Evolutionary conservation across 1,139 yeast species (phyloP).

Genomic region (Yamadazyma atlantica): DNA sequence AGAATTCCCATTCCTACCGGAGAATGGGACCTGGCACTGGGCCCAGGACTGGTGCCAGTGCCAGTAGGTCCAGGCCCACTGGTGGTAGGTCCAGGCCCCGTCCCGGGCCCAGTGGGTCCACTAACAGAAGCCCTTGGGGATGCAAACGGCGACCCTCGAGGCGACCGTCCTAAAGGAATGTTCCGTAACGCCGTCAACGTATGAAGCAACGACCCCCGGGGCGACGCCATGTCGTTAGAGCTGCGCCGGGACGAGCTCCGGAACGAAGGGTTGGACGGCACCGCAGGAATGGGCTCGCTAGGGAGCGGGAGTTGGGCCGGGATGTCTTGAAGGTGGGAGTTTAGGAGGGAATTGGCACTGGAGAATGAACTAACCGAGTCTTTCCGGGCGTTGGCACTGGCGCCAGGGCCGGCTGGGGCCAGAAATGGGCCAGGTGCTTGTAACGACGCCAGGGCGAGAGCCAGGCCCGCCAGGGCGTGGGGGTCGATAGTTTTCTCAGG

Average conservation of each 20-base stretch:
- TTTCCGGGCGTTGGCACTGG: conserved; percentile 17
- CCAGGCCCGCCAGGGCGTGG: no score
- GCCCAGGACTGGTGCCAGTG: no score
- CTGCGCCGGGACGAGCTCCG: conserved; percentile 35
- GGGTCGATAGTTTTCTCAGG: conserved; percentile 22
- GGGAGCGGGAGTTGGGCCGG: conserved; percentile 62
- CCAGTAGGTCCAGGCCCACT: no score
- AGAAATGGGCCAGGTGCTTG: no score
- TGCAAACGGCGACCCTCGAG: conserved; percentile 44
- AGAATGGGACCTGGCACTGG: background rate
- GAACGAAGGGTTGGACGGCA: conserved; percentile 39
- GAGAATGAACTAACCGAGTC: conserved; percentile 31
- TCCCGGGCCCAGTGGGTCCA: no score
- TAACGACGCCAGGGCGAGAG: no score
- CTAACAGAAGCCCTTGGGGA: conserved; percentile 52
- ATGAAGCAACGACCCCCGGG: conserved; percentile 43
- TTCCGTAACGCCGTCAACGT: conserved; percentile 44
- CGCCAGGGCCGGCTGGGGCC: no score
- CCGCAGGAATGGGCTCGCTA: conserved; percentile 48
- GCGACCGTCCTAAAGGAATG: conserved; percentile 37
- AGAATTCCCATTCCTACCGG: conserved; percentile 7
- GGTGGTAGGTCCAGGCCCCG: no score
- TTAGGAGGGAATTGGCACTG: conserved; percentile 28
- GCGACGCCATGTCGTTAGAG: conserved; percentile 41
- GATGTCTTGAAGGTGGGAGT: conserved; percentile 39